Evolutionary conservation across 2,329 filamentous ascomycete species (phyloP).

Genomic region (Venturia pyrina): DNA sequence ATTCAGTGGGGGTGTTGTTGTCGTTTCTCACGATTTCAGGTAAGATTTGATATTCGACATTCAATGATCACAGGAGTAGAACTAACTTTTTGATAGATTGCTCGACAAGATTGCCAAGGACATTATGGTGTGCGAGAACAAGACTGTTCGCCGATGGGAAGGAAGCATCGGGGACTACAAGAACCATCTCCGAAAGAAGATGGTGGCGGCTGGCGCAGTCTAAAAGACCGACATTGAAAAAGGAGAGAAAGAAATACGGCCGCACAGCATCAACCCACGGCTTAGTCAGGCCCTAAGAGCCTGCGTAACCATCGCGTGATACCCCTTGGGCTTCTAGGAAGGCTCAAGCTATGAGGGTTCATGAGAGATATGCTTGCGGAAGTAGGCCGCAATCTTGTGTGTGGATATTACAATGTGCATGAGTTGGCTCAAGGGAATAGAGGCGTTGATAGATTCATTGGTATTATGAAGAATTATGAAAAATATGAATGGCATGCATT

Average conservation of each 20-base stretch:
- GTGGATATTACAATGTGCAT: constrained; percentile 2
- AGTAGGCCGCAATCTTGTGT: background rate
- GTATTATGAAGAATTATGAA: background rate
- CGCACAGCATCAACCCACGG: background rate
- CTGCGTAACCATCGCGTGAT: background rate
- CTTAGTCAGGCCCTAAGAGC: background rate
- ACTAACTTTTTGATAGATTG: constrained; percentile 51
- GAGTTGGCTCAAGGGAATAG: background rate
- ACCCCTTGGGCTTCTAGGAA: background rate
- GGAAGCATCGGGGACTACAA: constrained; percentile 92
- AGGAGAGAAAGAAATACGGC: background rate
- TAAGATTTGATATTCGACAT: constrained; percentile 38
- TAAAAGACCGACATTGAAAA: constrained; percentile 35
- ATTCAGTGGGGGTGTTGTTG: constrained; percentile 91
- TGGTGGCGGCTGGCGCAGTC: constrained; percentile 79
- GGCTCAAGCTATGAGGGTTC: background rate
- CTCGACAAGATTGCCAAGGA: constrained; percentile 99
- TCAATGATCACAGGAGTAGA: constrained; percentile 14
- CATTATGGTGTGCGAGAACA: constrained; percentile 98
- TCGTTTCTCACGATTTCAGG: constrained; percentile 98
- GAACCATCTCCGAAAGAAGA: constrained; percentile 98
- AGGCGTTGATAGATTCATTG: constrained; percentile 7
- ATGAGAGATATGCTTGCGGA: background rate
- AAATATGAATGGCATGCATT: background rate
- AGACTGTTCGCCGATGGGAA: constrained; percentile 82